Conservation (phyloP, 2,329 filamentous ascomycete genomes). For the Claviceps citrina region DNA sequence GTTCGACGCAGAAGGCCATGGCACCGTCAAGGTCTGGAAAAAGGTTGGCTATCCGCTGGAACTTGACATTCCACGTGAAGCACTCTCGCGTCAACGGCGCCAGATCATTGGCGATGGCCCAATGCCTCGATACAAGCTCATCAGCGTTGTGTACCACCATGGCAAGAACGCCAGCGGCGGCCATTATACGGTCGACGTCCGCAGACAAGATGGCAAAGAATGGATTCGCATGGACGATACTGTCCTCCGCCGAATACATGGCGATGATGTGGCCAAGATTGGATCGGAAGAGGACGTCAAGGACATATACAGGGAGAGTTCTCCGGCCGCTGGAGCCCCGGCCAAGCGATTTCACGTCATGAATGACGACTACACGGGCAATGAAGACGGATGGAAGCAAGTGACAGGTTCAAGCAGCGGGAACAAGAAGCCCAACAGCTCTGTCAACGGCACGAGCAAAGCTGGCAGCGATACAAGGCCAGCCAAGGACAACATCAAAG, state of each 20-base stretch:
- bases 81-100: conserved; percentile 60
- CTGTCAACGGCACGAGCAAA: conserved; percentile 49
- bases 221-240: conserved; percentile 97
- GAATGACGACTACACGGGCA: conserved; percentile 50
- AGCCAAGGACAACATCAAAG: conserved; percentile 53
- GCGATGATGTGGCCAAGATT: conserved; percentile 77
- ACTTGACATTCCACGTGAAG: conserved; percentile 81
- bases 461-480: conserved; percentile 40
- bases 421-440: conserved; percentile 55
- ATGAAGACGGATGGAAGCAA: conserved; percentile 70
- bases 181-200: conserved; percentile 95
- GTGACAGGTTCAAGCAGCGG: conserved; percentile 46
- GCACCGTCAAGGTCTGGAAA: conserved; percentile 97
- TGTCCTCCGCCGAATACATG: conserved; percentile 65
- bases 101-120: conserved; percentile 48
- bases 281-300: conserved; percentile 65
- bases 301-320: conserved; percentile 25
- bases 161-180: conserved; percentile 92
- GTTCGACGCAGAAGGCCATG: conserved; percentile 65
- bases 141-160: conserved; percentile 89
- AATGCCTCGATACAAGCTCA: conserved; percentile 71
- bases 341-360: conserved; percentile 62
- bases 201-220: conserved; percentile 83
- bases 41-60: conserved; percentile 91
- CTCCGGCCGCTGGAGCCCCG: conserved; percentile 21